A percentile compares a stretch with the other conserved stretches of the same genome.
phyloP scores from a whole-genome alignment of 2,329 filamentous ascomycete species.

The Didymellaceae sp. region DNA sequence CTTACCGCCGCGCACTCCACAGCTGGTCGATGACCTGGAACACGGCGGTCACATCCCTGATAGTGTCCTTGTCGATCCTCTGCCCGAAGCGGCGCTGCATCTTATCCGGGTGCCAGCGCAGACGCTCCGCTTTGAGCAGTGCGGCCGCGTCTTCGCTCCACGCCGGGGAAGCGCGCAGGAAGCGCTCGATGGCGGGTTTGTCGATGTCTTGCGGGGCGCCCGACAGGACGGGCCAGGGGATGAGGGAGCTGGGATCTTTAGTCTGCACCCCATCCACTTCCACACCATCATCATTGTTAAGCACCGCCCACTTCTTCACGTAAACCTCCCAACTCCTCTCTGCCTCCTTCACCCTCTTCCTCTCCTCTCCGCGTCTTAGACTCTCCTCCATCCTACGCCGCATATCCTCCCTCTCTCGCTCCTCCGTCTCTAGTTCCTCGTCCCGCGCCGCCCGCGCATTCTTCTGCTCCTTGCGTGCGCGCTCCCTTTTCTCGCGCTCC shows the following conservation, averaged over 20 bases:
- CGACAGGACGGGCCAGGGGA: conserved; percentile 77
- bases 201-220: conserved; percentile 64
- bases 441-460: conserved; percentile 45
- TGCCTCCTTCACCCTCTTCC: conserved; percentile 63
- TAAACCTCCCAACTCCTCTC: conserved; percentile 71
- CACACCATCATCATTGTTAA: too few species aligned
- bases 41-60: conserved; percentile 83
- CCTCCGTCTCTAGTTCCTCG: conserved; percentile 50
- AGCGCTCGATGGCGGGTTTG: conserved; percentile 68
- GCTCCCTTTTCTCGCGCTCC: conserved; percentile 69
- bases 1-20: conserved; percentile 63
- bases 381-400: conserved; percentile 72
- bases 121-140: conserved; percentile 79
- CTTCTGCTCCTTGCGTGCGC: conserved; percentile 55
- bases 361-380: conserved; percentile 69
- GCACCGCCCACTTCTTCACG: conserved; percentile 64
- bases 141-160: conserved; percentile 51
- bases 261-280: too few species aligned
- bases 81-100: conserved; percentile 86
- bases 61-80: conserved; percentile 71
- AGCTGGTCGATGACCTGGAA: conserved; percentile 89
- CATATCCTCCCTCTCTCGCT: conserved; percentile 57
- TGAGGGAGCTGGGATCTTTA: too few species aligned
- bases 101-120: conserved; percentile 98
- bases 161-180: conserved; percentile 66